Percentiles rank a stretch among this genome's conserved stretches.
Conservation (phyloP, 331 rosid species). For the Quercus phellos region DNA sequence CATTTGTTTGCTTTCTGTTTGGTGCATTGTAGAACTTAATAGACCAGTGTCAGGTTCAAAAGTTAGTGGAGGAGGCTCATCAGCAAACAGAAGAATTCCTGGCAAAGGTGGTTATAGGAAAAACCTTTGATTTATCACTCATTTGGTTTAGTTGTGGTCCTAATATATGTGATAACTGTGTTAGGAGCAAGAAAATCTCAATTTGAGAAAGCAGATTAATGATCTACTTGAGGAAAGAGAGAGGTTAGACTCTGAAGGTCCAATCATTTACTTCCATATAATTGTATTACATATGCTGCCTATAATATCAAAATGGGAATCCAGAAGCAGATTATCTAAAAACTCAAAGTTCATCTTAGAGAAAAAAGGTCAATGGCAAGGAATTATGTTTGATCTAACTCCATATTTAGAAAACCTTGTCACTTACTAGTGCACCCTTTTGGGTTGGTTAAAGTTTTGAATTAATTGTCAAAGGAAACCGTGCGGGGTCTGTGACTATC, state of each 20-base stretch:
- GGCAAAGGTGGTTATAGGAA: slow-evolving; percentile 46
- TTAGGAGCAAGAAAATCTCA: slow-evolving; percentile 64
- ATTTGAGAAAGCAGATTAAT: slow-evolving; percentile 50
- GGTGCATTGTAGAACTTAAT: slow-evolving; percentile 50
- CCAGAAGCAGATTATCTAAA: not conserved
- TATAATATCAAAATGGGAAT: not conserved
- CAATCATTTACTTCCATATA: slow-evolving; percentile 7
- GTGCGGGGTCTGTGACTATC: not conserved
- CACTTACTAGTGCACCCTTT: not conserved
- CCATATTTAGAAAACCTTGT: not conserved
- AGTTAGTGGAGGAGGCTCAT: slow-evolving; percentile 67
- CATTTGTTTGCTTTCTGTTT: slow-evolving; percentile 23
- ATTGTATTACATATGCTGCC: not conserved
- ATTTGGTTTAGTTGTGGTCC: slow-evolving; percentile 5
- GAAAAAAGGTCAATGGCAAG: no score
- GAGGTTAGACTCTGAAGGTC: slow-evolving; percentile 40
- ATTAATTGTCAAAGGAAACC: not conserved
- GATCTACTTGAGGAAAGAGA: slow-evolving; percentile 73
- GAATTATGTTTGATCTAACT: no score
- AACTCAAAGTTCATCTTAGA: no score
- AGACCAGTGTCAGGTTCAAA: slow-evolving; percentile 68
- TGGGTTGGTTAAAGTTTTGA: not conserved
- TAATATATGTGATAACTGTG: slow-evolving; percentile 4
- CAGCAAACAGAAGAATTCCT: slow-evolving; percentile 55
- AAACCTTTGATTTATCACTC: slow-evolving; percentile 1